phyloP scores from a whole-genome alignment of 2,329 filamentous ascomycete species.

The Tolypocladium album region DNA sequence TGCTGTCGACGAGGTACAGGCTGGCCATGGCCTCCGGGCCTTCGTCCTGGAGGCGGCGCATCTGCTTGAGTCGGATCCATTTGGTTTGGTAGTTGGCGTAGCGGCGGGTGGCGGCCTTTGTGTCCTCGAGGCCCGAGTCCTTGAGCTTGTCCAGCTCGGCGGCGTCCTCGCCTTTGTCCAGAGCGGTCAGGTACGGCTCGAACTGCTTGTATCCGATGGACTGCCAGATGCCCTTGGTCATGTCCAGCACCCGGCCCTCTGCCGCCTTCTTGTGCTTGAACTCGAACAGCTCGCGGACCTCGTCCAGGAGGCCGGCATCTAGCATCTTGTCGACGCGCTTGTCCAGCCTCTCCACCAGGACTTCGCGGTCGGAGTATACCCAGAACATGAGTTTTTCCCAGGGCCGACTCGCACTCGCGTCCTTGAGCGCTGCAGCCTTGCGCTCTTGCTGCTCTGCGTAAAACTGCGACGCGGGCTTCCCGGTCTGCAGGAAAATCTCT shows the following conservation, averaged over 20 bases:
- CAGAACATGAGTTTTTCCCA: constrained; percentile 68
- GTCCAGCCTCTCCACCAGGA: constrained; percentile 61
- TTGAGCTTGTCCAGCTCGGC: constrained; percentile 44
- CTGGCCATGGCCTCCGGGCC: constrained; percentile 37
- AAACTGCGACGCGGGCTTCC: constrained; percentile 70
- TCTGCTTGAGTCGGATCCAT: constrained; percentile 79
- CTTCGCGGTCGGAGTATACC: constrained; percentile 65
- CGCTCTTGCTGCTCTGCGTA: constrained; percentile 64
- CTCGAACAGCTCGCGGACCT: constrained; percentile 34
- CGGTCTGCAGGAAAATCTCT: constrained; percentile 80
- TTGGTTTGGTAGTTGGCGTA: constrained; percentile 77
- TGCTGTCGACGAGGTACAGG: constrained; percentile 75
- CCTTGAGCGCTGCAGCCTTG: constrained; percentile 17
- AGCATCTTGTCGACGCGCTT: constrained; percentile 79
- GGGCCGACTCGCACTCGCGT: constrained; percentile 9
- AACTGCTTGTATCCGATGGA: constrained; percentile 96
- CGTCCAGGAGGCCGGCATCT: constrained; percentile 36
- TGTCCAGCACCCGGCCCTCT: constrained; percentile 50
- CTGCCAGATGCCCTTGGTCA: constrained; percentile 82
- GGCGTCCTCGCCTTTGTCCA: constrained; percentile 16
- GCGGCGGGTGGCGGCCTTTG: constrained; percentile 73
- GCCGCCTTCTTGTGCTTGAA: constrained; percentile 24
- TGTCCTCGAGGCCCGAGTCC: constrained; percentile 54
- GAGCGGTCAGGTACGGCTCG: constrained; percentile 53
- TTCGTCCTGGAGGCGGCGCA: constrained; percentile 53